Evolutionary conservation across 2,329 filamentous ascomycete species (phyloP), one percentile per base, ranked within the genome.

Genomic region (Setomelanomma holmii): DNA sequence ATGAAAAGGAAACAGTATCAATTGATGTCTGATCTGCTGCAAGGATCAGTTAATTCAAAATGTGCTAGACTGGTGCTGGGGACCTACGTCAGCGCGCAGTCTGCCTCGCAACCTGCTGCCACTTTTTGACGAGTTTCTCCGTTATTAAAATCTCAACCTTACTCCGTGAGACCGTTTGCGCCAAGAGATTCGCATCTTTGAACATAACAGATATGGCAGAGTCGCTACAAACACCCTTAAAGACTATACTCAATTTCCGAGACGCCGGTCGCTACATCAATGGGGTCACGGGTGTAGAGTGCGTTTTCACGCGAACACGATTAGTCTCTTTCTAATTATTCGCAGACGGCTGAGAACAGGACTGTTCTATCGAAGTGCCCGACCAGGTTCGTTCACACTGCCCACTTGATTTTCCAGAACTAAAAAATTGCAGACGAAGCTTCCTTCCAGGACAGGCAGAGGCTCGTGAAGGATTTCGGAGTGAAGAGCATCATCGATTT

Each of bases 401-500:
- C 21, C 4, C 3, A 12, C 16, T 19, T 35, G 46, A n/a, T n/a
- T 14, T 19, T 17, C 33, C 20, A 21, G 12, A 19, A 40, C 44
- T 60, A 48, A 56, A 39, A 43, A 35, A 16, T 10, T 12, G 34
- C 73, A 82, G 91, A 96, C 67, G 86, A 91, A 71, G 89, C 90
- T 30, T 88, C 89, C 0, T 66, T 80, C 17, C 69, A 79, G 30
- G 92, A 96, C 74, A 83, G 84, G 49, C 70, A 78, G 27, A 76
- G 79, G 24, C 80, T 96, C 10, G 74, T 78, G 8, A 75, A 86
- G 6, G 80, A 85, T 24, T 82, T 88, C 61, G 80, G 83, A 19
- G 84, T 96, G 58, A 84, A 81, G 60, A 90, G 86, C 2, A 84
- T 96, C 35, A 83, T 96, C 53, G 92, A 96, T 76, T 78, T 96